phyloP scores from a whole-genome alignment of 1,284 basidiomycete genomes.

The Ustilago curta region DNA sequence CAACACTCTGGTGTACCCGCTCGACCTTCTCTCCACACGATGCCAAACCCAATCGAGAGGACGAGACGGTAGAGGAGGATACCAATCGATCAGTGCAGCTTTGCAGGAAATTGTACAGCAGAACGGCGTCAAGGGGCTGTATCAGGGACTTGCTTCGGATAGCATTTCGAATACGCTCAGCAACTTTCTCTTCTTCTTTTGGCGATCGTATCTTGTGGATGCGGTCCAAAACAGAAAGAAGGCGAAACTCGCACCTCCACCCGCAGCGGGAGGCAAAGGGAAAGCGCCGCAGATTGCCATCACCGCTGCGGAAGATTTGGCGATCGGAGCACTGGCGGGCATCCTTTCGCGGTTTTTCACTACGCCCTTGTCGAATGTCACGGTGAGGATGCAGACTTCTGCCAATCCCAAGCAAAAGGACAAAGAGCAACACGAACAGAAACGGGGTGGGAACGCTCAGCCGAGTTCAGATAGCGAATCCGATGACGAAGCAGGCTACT shows the following conservation, averaged over 20 bases:
- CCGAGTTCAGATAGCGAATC: constrained; percentile 54
- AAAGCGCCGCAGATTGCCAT: constrained; percentile 52
- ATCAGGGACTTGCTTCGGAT: constrained; percentile 70
- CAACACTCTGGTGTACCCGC: constrained; percentile 72
- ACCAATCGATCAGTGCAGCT: constrained; percentile 42
- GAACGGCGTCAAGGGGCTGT: constrained; percentile 61
- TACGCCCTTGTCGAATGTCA: constrained; percentile 72
- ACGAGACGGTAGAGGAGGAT: constrained; percentile 39
- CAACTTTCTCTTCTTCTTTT: constrained; percentile 66
- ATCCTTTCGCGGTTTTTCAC: constrained; percentile 70
- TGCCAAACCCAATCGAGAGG: constrained; percentile 66
- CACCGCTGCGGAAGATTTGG: constrained; percentile 70
- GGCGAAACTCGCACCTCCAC: constrained; percentile 18
- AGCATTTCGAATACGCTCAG: constrained; percentile 71
- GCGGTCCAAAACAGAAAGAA: constrained; percentile 29
- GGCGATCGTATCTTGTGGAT: constrained; percentile 57
- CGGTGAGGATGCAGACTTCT: constrained; percentile 71
- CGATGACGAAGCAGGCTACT: constrained; percentile 66
- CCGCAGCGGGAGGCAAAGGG: constrained; percentile 13
- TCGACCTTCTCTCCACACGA: constrained; percentile 71
- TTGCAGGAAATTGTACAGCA: constrained; percentile 50
- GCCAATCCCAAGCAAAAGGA: constrained; percentile 45
- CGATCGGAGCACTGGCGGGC: constrained; percentile 71
- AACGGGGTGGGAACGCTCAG: constrained; percentile 1
- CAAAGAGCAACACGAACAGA: constrained; percentile 17